Evolutionary conservation across 768 basidiomycete genomes (phyloP).

Genomic region (Podaxis sp.): DNA sequence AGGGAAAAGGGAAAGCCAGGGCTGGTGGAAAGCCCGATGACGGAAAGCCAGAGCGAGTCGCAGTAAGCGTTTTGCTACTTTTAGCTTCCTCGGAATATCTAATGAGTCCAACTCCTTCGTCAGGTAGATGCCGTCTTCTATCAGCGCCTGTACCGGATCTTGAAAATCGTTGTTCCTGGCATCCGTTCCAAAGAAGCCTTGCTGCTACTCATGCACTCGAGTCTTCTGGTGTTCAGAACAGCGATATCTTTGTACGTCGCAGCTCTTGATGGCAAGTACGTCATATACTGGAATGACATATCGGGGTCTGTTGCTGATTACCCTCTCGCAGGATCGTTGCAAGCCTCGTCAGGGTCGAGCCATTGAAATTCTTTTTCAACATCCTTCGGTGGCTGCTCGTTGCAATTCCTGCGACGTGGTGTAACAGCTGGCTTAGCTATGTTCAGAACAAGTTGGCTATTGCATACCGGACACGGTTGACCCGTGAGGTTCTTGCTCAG

Average conservation of each 20-base stretch:
- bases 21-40: conserved; percentile 11
- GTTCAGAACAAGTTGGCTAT: conserved; percentile 92
- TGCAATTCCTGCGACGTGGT: conserved; percentile 92
- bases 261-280: conserved; percentile 86
- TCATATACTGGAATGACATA: conserved; percentile 12
- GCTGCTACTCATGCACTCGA: conserved; percentile 85
- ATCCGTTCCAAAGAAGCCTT: conserved; percentile 85
- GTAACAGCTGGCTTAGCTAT: conserved; percentile 90
- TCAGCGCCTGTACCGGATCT: conserved; percentile 68
- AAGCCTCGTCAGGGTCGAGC: conserved; percentile 86
- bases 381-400: conserved; percentile 90
- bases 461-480: conserved; percentile 85
- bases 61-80: conserved; percentile 44
- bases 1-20: conserved; percentile 35
- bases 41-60: conserved; percentile 57
- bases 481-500: conserved; percentile 74
- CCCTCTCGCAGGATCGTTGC: conserved; percentile 76
- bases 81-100: not conserved
- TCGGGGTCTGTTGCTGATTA: not conserved
- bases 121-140: conserved; percentile 95
- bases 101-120: not conserved
- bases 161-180: conserved; percentile 87
- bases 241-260: conserved; percentile 94
- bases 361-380: conserved; percentile 75
- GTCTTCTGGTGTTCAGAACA: conserved; percentile 85